Evolutionary conservation across 2,329 filamentous ascomycete genomes (phyloP).

Genomic region (Phialophora chinensis): DNA sequence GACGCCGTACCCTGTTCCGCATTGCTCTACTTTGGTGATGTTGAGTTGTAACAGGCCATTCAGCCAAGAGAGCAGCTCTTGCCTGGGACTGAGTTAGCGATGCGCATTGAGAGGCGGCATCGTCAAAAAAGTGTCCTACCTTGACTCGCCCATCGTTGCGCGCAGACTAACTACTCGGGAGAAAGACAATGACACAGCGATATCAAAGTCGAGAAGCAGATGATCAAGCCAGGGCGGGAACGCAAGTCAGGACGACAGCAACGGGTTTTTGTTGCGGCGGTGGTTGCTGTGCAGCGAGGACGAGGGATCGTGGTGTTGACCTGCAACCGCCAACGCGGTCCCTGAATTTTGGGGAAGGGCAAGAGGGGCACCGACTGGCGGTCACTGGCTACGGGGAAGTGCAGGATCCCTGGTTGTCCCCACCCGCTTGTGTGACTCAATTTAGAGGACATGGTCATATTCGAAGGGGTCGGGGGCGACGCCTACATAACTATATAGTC

Average conservation of each 20-base stretch:
- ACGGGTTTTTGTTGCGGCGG: slow-evolving; percentile 15
- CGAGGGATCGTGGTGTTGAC: slow-evolving; percentile 1
- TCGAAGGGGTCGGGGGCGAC: too few species aligned
- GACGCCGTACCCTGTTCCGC: slow-evolving; percentile 83
- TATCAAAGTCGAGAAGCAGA: neutral
- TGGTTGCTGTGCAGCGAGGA: slow-evolving; percentile 18
- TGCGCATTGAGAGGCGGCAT: neutral
- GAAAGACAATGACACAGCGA: neutral
- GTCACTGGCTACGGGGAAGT: slow-evolving; percentile 5
- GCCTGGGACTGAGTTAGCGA: slow-evolving; percentile 61
- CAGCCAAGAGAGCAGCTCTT: slow-evolving; percentile 94
- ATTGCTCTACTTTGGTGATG: slow-evolving; percentile 98
- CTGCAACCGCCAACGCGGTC: slow-evolving; percentile 15
- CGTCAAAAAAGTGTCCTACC: slow-evolving; percentile 49
- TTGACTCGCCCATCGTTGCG: slow-evolving; percentile 68
- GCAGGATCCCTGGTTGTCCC: neutral
- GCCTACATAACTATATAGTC: too few species aligned
- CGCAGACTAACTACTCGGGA: neutral
- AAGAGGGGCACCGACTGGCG: slow-evolving; percentile 4
- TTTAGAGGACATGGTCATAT: too few species aligned
- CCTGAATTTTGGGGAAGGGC: slow-evolving; percentile 17
- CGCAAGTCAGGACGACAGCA: neutral
- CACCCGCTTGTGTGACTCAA: too few species aligned
- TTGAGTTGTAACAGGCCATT: slow-evolving; percentile 98
- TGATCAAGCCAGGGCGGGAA: neutral